Conservation (phyloP, 352 stramenopile genomes). For the Phytopythium mirpurense region DNA sequence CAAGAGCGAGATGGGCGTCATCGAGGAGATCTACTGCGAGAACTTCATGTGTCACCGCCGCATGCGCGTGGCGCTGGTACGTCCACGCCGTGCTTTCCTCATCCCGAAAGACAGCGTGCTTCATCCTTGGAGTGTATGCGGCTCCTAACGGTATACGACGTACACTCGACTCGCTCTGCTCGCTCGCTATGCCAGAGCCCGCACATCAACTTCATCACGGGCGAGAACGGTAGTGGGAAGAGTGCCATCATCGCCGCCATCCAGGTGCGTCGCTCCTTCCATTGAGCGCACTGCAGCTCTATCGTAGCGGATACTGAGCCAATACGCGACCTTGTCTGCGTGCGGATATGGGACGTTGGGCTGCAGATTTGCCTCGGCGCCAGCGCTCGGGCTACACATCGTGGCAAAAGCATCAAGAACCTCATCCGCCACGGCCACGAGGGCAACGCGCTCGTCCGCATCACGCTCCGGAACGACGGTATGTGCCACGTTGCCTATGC, state of each 20-base stretch:
- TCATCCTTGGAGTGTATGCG: no score
- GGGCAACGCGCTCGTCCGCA: slow-evolving; percentile 83
- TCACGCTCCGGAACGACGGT: slow-evolving; percentile 92
- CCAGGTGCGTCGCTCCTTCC: slow-evolving; percentile 80
- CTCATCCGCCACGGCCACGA: slow-evolving; percentile 92
- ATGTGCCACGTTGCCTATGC: slow-evolving; percentile 1
- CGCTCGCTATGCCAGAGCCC: no score
- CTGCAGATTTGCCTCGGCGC: slow-evolving; percentile 95
- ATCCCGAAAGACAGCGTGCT: no score
- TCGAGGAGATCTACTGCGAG: slow-evolving; percentile 94
- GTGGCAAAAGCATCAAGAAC: slow-evolving; percentile 94
- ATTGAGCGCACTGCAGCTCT: no score
- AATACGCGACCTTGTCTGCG: no score
- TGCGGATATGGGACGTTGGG: no score
- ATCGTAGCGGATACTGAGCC: no score
- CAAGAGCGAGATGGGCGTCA: slow-evolving; percentile 89
- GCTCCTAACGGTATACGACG: neutral
- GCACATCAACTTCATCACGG: slow-evolving; percentile 88
- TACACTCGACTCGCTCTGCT: no score
- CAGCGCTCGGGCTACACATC: slow-evolving; percentile 89
- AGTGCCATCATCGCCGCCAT: slow-evolving; percentile 96
- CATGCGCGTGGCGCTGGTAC: slow-evolving; percentile 78
- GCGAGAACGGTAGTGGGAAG: slow-evolving; percentile 94
- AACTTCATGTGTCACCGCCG: slow-evolving; percentile 99
- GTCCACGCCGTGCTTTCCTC: neutral